phyloP scores from a whole-genome alignment of 1,139 yeast species.

The Kurtzmaniella quercitrusa region DNA sequence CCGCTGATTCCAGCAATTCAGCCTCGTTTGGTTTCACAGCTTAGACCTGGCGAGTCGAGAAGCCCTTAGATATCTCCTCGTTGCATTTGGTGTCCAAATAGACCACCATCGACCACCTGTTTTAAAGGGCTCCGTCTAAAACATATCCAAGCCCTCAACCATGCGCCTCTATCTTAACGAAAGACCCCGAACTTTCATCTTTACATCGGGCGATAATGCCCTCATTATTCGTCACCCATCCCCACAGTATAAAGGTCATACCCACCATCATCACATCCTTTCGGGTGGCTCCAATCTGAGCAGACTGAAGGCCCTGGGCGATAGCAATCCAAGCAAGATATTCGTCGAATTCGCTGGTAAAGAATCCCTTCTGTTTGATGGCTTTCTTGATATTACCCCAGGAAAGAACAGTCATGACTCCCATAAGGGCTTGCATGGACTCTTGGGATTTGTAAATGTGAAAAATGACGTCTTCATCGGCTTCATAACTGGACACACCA shows the following conservation, averaged over 20 bases:
- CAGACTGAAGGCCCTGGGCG: background rate
- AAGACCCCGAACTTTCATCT: conserved; percentile 51
- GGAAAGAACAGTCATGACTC: conserved; percentile 14
- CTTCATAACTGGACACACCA: conserved; percentile 51
- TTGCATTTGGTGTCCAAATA: too few relatives aligned
- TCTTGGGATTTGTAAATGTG: conserved; percentile 55
- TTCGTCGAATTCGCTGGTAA: conserved; percentile 47
- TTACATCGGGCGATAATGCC: conserved; percentile 45
- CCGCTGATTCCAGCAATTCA: too few relatives aligned
- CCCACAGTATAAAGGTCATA: conserved; percentile 26
- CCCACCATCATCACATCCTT: conserved; percentile 27
- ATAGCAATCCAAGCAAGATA: conserved; percentile 23
- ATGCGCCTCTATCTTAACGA: conserved; percentile 53
- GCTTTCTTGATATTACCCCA: conserved; percentile 40
- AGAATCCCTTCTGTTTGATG: conserved; percentile 32
- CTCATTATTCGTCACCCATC: conserved; percentile 46
- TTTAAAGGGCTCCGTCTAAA: too few relatives aligned
- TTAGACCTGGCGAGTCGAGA: too few relatives aligned
- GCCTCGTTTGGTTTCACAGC: too few relatives aligned
- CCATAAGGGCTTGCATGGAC: conserved; percentile 42
- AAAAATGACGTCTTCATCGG: conserved; percentile 55
- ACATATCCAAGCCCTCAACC: too few relatives aligned
- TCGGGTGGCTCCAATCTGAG: background rate
- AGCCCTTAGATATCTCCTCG: too few relatives aligned
- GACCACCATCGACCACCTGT: too few relatives aligned